Conservation (phyloP, 208 protist genomes). For the Herpetomonas samuelpessoai region DNA sequence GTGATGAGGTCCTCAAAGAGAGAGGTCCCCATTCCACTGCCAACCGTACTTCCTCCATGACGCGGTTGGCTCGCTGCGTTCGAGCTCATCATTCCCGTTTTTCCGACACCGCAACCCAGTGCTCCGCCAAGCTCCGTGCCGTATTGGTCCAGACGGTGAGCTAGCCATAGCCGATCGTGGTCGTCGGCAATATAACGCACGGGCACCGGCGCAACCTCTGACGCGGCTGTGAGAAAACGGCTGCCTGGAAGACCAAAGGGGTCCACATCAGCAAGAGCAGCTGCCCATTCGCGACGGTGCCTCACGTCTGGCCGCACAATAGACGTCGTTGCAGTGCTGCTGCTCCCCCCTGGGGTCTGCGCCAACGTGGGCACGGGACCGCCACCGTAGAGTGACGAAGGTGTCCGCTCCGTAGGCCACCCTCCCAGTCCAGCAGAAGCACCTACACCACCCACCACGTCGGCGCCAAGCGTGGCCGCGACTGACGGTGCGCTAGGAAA, state of each 20-base stretch:
- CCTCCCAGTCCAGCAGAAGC: no score
- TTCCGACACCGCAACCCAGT: constrained; percentile 29
- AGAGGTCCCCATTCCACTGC: constrained; percentile 11
- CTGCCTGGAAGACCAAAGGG: constrained; percentile 29
- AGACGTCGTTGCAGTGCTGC: constrained; percentile 34
- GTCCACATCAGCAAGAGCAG: constrained; percentile 27
- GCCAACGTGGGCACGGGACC: constrained; percentile 5
- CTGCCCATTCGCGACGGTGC: constrained; percentile 42
- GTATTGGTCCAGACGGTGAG: constrained; percentile 21
- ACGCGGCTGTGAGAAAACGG: constrained; percentile 8
- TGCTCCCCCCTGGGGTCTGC: constrained; percentile 12
- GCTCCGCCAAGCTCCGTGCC: constrained; percentile 12
- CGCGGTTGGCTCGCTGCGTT: not conserved
- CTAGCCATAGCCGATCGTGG: constrained; percentile 62
- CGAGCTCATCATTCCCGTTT: constrained; percentile 47
- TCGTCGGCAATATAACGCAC: constrained; percentile 70
- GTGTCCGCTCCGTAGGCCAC: no score
- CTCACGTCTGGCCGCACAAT: constrained; percentile 60
- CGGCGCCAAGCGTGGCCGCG: no score
- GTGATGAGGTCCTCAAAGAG: constrained; percentile 68
- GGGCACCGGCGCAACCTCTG: constrained; percentile 7
- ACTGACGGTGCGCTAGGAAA: no score
- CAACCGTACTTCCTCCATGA: not conserved
- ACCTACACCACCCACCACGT: no score
- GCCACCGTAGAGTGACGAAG: no score